Evolutionary conservation across 2,329 filamentous ascomycete species (phyloP), one percentile per base, ranked within the genome.

Genomic region (Monosporascus ibericus): DNA sequence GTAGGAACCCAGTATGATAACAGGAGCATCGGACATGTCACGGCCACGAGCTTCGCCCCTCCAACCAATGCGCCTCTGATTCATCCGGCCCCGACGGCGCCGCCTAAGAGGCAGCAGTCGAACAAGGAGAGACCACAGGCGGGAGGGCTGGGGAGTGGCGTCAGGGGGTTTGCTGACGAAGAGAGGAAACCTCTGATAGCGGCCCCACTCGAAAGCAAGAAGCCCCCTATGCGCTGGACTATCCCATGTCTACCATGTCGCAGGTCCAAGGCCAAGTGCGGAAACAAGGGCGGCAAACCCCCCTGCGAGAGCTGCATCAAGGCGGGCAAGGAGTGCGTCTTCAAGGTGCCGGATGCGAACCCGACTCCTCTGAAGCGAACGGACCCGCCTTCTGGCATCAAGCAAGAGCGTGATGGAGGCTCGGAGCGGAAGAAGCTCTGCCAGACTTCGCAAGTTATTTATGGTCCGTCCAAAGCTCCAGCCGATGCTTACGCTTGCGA

Each of bases 181-280:
- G 60, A 71, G 58, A 63, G 58, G 47, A 62, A 68, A 55, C 61
- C 64, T 56, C 63, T 70, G 64, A 63, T 64, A 63, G 68, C 59
- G 47, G 52, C 55, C 47, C 57, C 59, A 54, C 60, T 61, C 52
- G 69, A 72, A 58, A 70, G 73, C 59, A 73, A 72, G 62, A 75
- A 72, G 55, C 68, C 70, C 47, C 76, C 76, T 36, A 87, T 90
- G 81, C 81, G 89, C 60, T 90, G 88, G 47, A 89, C 86, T 64
- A 90, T 92, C 65, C 88, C 89, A 47, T 94, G 89, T 70, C 76
- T 82, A 55, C 79, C 83, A 57, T 92, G 89, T 66, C 80, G 89
- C 53, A 82, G 83, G 62, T 90, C 87, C 66, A 95, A 94, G 72
- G 89, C 92, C 66, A 92, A 92, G 71, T 95, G 90, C 72, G 84